Evolutionary conservation across 2,329 filamentous ascomycete species (phyloP).

Genomic region (Diplodia mutila): DNA sequence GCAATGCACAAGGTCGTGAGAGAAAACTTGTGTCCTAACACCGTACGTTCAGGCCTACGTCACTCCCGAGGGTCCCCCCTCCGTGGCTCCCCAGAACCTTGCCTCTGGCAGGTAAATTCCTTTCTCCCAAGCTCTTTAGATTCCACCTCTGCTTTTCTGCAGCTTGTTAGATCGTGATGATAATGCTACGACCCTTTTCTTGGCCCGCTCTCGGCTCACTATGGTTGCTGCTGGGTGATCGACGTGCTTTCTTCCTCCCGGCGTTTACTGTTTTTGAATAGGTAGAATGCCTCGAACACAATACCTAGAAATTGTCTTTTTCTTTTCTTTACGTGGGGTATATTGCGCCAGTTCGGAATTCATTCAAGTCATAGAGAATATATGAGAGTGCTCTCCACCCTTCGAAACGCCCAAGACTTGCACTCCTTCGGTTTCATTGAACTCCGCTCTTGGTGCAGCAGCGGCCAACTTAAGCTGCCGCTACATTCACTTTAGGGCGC

Average conservation of each 20-base stretch:
- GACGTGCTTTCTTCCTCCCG: background rate
- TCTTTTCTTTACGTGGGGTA: background rate
- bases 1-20: conserved; percentile 28
- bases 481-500: too few relatives aligned
- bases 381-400: too few relatives aligned
- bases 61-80: conserved; percentile 62
- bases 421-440: too few relatives aligned
- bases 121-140: background rate
- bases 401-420: too few relatives aligned
- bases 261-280: background rate
- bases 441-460: too few relatives aligned
- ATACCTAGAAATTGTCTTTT: background rate
- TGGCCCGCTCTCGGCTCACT: background rate
- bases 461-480: too few relatives aligned
- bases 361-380: too few relatives aligned
- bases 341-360: background rate
- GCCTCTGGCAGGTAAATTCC: conserved; percentile 30
- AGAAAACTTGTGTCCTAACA: conserved; percentile 43
- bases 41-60: conserved; percentile 61
- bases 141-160: background rate
- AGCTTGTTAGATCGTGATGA: background rate
- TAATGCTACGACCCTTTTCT: background rate
- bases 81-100: conserved; percentile 57
- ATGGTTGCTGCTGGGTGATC: background rate
- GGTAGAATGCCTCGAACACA: background rate